Evolutionary conservation across 2,329 filamentous ascomycete genomes (phyloP).

Genomic region (Elsinoe arachidis): DNA sequence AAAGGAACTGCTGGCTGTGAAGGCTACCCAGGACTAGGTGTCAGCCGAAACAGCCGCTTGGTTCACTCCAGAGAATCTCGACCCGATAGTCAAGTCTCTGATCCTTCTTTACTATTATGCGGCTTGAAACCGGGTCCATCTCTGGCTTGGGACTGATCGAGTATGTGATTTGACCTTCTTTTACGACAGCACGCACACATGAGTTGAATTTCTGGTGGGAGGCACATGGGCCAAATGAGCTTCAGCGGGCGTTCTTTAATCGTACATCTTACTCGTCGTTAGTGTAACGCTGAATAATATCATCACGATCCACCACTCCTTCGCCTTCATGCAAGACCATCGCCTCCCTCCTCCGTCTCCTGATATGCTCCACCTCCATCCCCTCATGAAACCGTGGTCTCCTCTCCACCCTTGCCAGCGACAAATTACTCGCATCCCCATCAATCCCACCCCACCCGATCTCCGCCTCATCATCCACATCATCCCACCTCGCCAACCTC

Average conservation of each 20-base stretch:
- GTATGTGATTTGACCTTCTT: not conserved
- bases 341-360: constrained; percentile 67
- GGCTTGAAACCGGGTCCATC: too few species aligned
- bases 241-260: not conserved
- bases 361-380: constrained; percentile 60
- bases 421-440: constrained; percentile 5
- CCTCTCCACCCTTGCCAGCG: constrained; percentile 17
- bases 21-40: constrained; percentile 20
- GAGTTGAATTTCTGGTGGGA: not conserved
- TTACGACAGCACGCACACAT: constrained; percentile 1
- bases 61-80: not conserved
- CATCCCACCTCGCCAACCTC: too few species aligned
- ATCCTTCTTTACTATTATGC: too few species aligned
- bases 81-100: too few species aligned
- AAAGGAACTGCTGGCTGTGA: constrained; percentile 50
- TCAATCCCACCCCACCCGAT: not conserved
- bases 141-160: too few species aligned
- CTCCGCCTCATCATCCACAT: not conserved
- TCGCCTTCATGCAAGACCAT: constrained; percentile 88
- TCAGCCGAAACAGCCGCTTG: not conserved
- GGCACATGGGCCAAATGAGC: not conserved
- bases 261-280: not conserved
- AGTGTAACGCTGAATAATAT: constrained; percentile 58
- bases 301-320: constrained; percentile 59
- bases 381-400: constrained; percentile 41